Evolutionary conservation across 129 eudicot genomes (phyloP).

Genomic region (Rutidosis leptorrhynchoides): DNA sequence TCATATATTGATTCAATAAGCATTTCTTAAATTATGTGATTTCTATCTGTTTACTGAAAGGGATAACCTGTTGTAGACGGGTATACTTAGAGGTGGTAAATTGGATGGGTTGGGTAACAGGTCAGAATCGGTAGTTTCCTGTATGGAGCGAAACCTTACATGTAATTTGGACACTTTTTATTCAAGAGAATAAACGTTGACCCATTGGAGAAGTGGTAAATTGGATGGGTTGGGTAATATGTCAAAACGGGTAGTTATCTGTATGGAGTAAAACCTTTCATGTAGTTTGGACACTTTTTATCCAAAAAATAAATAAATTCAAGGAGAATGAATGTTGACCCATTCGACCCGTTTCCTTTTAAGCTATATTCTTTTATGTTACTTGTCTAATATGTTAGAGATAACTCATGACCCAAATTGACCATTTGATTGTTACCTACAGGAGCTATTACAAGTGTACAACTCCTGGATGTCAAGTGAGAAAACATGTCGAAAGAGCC

Average conservation of each 20-base stretch:
- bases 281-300: background rate
- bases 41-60: too few species aligned
- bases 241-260: background rate
- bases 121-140: background rate
- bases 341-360: background rate
- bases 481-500: constrained; percentile 78
- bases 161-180: background rate
- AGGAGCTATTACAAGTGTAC: constrained; percentile 90
- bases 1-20: too few species aligned
- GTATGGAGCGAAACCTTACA: background rate
- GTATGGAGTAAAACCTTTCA: background rate
- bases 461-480: constrained; percentile 56
- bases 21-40: too few species aligned
- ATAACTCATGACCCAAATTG: background rate
- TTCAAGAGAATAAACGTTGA: too few species aligned
- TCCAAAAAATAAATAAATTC: background rate
- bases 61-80: background rate
- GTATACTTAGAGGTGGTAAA: background rate
- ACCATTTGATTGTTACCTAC: background rate
- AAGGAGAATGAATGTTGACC: background rate
- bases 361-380: background rate
- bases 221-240: background rate
- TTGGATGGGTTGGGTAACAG: background rate
- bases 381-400: background rate
- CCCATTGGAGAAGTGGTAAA: background rate